Conservation (phyloP, 768 basidiomycete species). For the Asterophora parasitica region DNA sequence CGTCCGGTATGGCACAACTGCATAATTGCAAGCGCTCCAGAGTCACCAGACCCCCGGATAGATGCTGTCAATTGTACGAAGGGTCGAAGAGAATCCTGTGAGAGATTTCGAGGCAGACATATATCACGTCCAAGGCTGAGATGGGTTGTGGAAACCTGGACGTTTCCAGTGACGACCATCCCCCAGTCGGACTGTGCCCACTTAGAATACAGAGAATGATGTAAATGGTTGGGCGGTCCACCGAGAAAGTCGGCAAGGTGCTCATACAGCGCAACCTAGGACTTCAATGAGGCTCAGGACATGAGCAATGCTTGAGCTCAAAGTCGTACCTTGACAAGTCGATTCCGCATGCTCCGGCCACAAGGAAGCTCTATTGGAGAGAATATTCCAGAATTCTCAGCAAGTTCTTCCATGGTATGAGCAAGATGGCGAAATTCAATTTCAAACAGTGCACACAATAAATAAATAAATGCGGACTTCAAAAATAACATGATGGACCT, state of each 20-base stretch:
- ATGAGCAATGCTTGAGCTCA: neutral
- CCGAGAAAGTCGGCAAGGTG: conserved; percentile 63
- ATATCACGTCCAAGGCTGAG: conserved; percentile 71
- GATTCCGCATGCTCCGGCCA: conserved; percentile 39
- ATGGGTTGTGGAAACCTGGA: conserved; percentile 62
- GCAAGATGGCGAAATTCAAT: no score
- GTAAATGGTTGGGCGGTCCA: conserved; percentile 65
- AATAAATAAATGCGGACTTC: no score
- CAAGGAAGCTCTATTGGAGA: conserved; percentile 32
- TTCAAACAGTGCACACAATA: no score
- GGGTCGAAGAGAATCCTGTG: conserved; percentile 38
- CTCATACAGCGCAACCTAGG: conserved; percentile 90
- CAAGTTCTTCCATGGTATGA: conserved; percentile 4
- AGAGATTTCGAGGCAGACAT: conserved; percentile 44
- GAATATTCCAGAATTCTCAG: conserved; percentile 14
- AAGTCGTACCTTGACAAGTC: conserved; percentile 49
- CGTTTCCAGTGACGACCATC: conserved; percentile 84
- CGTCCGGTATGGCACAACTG: conserved; percentile 83
- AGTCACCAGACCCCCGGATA: conserved; percentile 37
- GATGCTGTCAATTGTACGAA: conserved; percentile 45
- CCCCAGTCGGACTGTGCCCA: conserved; percentile 84
- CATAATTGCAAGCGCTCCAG: conserved; percentile 56
- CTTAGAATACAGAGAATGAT: conserved; percentile 59
- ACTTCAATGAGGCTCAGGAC: neutral
- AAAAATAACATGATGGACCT: no score